Evolutionary conservation across 2,329 filamentous ascomycete genomes (phyloP).

Genomic region (Epichloe brachyelytri): DNA sequence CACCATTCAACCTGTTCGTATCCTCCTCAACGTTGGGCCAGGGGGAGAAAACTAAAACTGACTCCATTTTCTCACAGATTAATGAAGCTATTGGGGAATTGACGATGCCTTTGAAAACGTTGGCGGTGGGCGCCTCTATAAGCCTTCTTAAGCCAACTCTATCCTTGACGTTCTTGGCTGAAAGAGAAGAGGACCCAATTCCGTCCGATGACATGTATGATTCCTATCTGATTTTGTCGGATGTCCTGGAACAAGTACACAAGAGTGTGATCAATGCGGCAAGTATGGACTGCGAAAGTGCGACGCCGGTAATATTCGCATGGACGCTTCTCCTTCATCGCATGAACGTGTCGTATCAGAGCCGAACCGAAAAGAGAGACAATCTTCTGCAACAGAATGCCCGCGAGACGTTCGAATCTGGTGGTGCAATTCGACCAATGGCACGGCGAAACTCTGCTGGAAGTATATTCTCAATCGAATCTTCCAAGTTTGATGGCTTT

Average conservation of each 20-base stretch:
- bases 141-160: conserved; percentile 54
- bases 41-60: neutral
- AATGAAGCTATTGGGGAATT: conserved; percentile 34
- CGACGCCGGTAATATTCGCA: conserved; percentile 62
- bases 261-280: conserved; percentile 52
- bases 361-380: conserved; percentile 47
- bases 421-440: conserved; percentile 26
- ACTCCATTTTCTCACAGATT: conserved; percentile 11
- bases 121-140: conserved; percentile 59
- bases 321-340: conserved; percentile 68
- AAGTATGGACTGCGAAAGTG: conserved; percentile 42
- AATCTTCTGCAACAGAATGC: conserved; percentile 45
- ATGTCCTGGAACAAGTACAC: conserved; percentile 61
- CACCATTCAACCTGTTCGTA: conserved; percentile 32
- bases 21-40: neutral
- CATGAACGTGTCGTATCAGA: conserved; percentile 51
- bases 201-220: conserved; percentile 26
- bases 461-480: conserved; percentile 49
- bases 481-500: conserved; percentile 45
- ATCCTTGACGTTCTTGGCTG: conserved; percentile 32
- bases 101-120: conserved; percentile 51
- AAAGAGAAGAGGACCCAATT: conserved; percentile 24
- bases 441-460: conserved; percentile 46
- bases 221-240: conserved; percentile 56
- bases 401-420: conserved; percentile 40